Evolutionary conservation across 2,329 filamentous ascomycete genomes (phyloP), one percentile per base, ranked within the genome.

Genomic region (Dactylellina leptospora): DNA sequence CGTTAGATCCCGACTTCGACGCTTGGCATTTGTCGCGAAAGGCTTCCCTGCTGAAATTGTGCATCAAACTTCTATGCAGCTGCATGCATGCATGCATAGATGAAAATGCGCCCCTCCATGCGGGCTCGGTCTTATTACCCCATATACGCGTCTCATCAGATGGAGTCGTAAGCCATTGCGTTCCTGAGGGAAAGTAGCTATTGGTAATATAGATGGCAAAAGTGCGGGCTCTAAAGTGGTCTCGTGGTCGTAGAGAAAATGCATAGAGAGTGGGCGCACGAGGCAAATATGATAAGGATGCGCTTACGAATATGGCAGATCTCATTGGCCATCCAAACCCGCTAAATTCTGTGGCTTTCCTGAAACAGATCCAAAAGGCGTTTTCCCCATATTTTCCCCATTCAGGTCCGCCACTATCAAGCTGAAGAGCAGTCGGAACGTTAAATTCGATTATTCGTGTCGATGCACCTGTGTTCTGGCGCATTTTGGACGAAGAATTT

Each of bases 241-340:
- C 38, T 44, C 38, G 38, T 44, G 38, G 38, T 16, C 38, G 6
- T 8, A 44, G 38, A 44, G 9, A 6, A 44, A 44, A 44, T 44
- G 38, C 30, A 13, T 3, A 18, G 18, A 44, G 18, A 44, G 38
- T 16, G 3, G 38, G 38, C 38, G 38, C 16, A 44, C 13, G n/a
- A n/a, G 38, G 38, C 38, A 44, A 44, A 44, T 44, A 44, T 44
- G 38, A 44, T 44, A 20, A 44, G 30, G 38, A 44, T 44, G 38
- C 38, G 30, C 38, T 18, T 3, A 44, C 38, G 38, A 44, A 36
- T 2, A 5, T n/a, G 4, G 30, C 30, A n/a, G 30, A n/a, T 10
- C 30, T n/a, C 30, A 36, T 36, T 36, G 30, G 30, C n/a, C 30
- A 36, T 36, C 30, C 10, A 36, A 36, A 36, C 30, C n/a, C 30